phyloP scores from a whole-genome alignment of 805 yeast species.

The Limtongia smithiae region DNA sequence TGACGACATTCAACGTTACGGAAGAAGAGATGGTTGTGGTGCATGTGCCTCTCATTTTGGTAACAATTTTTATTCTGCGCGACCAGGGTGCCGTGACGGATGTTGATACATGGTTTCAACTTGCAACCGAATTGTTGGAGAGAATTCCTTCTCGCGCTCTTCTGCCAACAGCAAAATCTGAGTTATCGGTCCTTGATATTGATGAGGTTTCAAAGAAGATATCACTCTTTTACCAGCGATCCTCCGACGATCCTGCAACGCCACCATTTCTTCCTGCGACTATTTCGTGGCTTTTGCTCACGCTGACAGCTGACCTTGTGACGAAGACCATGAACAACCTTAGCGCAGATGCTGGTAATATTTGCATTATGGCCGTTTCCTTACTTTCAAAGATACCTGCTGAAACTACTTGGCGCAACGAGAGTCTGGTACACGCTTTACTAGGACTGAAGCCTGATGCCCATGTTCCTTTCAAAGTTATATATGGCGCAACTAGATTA shows the following conservation, averaged over 20 bases:
- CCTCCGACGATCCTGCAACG: slow-evolving; percentile 32
- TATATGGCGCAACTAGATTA: slow-evolving; percentile 27
- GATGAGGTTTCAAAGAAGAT: slow-evolving; percentile 36
- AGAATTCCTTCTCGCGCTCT: slow-evolving; percentile 63
- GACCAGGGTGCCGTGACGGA: neutral
- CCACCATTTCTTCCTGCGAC: slow-evolving; percentile 47
- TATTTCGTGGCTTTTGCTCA: slow-evolving; percentile 43
- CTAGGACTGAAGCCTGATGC: slow-evolving; percentile 20
- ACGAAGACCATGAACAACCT: slow-evolving; percentile 13
- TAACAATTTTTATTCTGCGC: slow-evolving; percentile 34
- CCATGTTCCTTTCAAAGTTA: slow-evolving; percentile 21
- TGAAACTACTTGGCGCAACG: slow-evolving; percentile 38
- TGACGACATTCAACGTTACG: slow-evolving; percentile 63
- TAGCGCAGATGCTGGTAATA: slow-evolving; percentile 20
- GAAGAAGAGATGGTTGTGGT: slow-evolving; percentile 82
- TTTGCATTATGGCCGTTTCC: slow-evolving; percentile 21
- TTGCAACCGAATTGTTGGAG: slow-evolving; percentile 46
- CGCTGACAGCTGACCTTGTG: slow-evolving; percentile 17
- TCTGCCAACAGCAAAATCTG: slow-evolving; percentile 50
- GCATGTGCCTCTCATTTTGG: slow-evolving; percentile 70
- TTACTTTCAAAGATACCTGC: slow-evolving; percentile 50
- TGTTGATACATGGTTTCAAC: slow-evolving; percentile 39
- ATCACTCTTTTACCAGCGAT: slow-evolving; percentile 37
- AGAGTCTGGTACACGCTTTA: slow-evolving; percentile 36
- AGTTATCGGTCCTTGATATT: slow-evolving; percentile 24